Evolutionary conservation across 2,329 filamentous ascomycete genomes (phyloP), one percentile per base, ranked within the genome.

Genomic region (Balansia obtecta): DNA sequence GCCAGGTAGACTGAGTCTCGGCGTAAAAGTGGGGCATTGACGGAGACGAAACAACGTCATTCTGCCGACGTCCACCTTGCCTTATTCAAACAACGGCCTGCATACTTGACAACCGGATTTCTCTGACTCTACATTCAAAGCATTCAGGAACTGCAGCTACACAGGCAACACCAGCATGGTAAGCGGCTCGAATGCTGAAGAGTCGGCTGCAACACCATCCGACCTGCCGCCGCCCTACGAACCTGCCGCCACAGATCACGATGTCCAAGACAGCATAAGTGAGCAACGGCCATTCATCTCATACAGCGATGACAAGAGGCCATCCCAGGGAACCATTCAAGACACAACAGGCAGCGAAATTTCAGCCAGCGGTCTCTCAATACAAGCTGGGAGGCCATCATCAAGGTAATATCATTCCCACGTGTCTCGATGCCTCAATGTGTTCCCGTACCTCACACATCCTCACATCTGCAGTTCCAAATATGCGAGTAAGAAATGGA

Each of bases 161-260:
- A 27, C 27, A 3, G 27, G 27, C 27, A 27, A 27, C 27, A 27
- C 27, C 33, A 34, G 8, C 43, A 50, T 46, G 22, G 32, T 22
- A 15, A 10, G 12, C 12, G 30, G 7, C n/a, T 6, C 45, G 6
- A 15, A 13, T 16, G 37, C 32, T 22, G 42, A 45, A n/a, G 20
- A 45, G 13, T 18, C 42, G 22, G 6, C 22, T 2, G 34, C 38
- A 38, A 41, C 34, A 32, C 18, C 43, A 38, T 16, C 48, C 10
- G 43, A 34, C 16, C n/a, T 45, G 18, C 40, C 48, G 34, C 49
- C 49, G 38, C 22, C 49, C 4, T 50, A 50, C 11, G 44, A 50
- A 32, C 10, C 16, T 13, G 49, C 38, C n/a, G 30, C 38, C 34
- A 40, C 15, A 20, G 39, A 16, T 18, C 12, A 18, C 22, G 13